Evolutionary conservation across 1,139 yeast genomes (phyloP), one percentile per base, ranked within the genome.

Genomic region (Blastobotrys elegans): DNA sequence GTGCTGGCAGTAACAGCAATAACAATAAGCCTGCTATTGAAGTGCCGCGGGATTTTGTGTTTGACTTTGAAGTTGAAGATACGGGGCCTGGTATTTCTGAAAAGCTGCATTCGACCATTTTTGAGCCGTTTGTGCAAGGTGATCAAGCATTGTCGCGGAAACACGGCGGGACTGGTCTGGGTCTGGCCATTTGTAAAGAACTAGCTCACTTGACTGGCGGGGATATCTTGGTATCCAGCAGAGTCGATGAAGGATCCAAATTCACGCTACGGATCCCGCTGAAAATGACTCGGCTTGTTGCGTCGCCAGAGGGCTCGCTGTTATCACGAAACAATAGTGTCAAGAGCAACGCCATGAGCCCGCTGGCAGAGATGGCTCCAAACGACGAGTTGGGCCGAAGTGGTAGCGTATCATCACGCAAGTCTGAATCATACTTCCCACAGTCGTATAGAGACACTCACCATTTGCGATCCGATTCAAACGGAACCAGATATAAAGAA

Each of bases 91-190:
- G 97, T 52, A 88, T 92, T 46, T 89, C 84, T 41, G 82, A 84
- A 16, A 77, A 81, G 1, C 69, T 86, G 48, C 94, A 87, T 59
- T 84, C 83, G 42, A 82, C 84, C 55, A 92, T 92, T 1, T 92
- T 92, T 67, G 97, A 92, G 62, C 97, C 97, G 2, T 92, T 92
- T 69, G 88, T 88, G 29, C 98, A 90, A 67, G 97, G 97, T 39
- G 97, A 92, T 60, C 97, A 90, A 65, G 89, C 97, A 0, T 73
- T 90, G 33, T 84, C 95, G 2, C 74, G 96, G 63, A 86, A 90
- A 47, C 85, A 86, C 62, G 96, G 97, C 49, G 98, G 98, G 56
- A 89, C 97, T 0, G 98, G 98, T 7, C 72, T 92, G 47, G 98
- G 98, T 1, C 74, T 92, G 43, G 87, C 96, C 0, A 90, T 92